These are phyloP conservation scores for Kluyveromyces siamensis DNA, from an alignment of 805 yeast species.

Conservation along the genomic window DNA sequence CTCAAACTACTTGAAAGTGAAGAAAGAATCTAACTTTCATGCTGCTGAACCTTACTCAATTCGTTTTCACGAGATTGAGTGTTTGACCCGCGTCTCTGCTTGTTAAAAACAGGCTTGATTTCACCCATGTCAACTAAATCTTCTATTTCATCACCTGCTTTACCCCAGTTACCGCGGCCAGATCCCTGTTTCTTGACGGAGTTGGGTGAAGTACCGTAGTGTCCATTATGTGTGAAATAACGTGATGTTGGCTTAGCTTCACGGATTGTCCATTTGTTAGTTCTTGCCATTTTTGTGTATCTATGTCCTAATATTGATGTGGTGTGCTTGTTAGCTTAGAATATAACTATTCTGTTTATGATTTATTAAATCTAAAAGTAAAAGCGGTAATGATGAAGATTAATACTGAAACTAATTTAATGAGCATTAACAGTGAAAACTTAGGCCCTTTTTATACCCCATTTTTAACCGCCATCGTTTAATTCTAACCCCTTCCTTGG, in stretches of 20 bases:
- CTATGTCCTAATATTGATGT: not conserved
- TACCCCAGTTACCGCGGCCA: conserved; percentile 87
- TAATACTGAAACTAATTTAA: too few relatives aligned
- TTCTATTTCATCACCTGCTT: conserved; percentile 65
- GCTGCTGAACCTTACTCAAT: conserved; percentile 26
- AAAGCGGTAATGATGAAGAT: too few relatives aligned
- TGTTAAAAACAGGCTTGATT: conserved; percentile 38
- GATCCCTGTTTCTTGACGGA: conserved; percentile 76
- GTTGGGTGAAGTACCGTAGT: conserved; percentile 59
- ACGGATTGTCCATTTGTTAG: conserved; percentile 63
- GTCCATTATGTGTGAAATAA: conserved; percentile 75
- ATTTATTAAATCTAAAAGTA: not conserved
- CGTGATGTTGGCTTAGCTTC: conserved; percentile 52
- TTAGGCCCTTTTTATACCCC: not conserved
- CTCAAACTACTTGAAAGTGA: not conserved
- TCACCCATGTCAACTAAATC: conserved; percentile 54
- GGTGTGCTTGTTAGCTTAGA: not conserved
- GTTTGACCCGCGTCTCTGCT: conserved; percentile 44
- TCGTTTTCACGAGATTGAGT: conserved; percentile 35
- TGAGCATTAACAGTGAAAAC: too few relatives aligned
- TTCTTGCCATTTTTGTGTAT: conserved; percentile 52
- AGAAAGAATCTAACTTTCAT: not conserved
- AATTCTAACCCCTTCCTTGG: not conserved
- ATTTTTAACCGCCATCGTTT: not conserved
- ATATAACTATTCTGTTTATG: too few relatives aligned